phyloP scores from a whole-genome alignment of 768 basidiomycete genomes.

The Candolleomyces efflorescens region DNA sequence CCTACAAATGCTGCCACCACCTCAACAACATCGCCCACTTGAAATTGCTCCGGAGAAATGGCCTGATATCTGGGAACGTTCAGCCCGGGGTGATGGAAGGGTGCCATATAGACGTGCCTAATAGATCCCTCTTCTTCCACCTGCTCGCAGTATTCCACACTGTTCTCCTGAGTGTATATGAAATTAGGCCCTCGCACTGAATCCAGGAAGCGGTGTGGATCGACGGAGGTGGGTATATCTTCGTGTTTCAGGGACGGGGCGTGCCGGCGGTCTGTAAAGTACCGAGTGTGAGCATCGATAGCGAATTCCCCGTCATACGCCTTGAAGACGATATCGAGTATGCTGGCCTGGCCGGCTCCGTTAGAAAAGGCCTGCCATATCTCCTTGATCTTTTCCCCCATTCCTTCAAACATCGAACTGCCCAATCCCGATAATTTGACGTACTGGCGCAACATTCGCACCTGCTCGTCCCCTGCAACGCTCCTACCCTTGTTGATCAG shows the following conservation, averaged over 20 bases:
- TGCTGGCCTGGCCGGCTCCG: neutral
- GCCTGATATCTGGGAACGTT: neutral
- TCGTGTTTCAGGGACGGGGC: neutral
- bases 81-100: too few species aligned
- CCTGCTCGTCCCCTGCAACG: neutral
- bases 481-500: too few species aligned
- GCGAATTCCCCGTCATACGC: neutral
- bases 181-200: neutral
- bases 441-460: too few species aligned
- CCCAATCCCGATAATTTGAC: too few species aligned
- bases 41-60: neutral
- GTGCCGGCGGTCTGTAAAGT: neutral
- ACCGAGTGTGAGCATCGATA: neutral
- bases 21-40: neutral
- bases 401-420: too few species aligned
- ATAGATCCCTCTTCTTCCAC: neutral
- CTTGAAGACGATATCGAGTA: neutral
- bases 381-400: neutral
- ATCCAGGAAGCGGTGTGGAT: neutral
- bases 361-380: neutral
- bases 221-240: neutral
- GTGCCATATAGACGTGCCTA: too few species aligned
- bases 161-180: neutral
- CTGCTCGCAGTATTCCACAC: neutral
- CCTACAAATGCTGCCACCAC: neutral